Percentiles rank a stretch among this genome's conserved stretches.
phyloP scores from a whole-genome alignment of 768 basidiomycete species.

The Xanthoconium stramineum region DNA sequence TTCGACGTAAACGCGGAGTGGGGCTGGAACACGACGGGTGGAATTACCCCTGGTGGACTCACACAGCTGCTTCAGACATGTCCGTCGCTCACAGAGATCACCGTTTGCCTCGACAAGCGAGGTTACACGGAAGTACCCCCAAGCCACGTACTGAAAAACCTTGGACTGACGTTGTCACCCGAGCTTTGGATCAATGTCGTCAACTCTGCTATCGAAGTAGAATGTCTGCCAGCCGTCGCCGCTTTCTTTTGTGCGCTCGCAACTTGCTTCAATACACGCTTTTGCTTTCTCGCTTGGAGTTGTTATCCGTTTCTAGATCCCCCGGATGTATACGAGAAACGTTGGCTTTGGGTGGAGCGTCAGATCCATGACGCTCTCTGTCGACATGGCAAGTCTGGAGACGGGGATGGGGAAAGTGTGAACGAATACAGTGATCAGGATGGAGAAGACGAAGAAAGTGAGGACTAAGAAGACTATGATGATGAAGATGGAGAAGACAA shows the following conservation, averaged over 20 bases:
- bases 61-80: background rate
- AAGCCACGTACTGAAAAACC: too few species aligned
- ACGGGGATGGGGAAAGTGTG: too few species aligned
- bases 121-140: background rate
- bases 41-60: background rate
- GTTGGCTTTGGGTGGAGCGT: background rate
- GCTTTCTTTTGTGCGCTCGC: background rate
- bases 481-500: too few species aligned
- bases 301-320: too few species aligned
- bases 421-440: too few species aligned
- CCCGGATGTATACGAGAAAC: background rate
- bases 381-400: too few species aligned
- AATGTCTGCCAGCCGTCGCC: background rate
- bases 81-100: background rate
- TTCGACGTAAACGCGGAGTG: background rate
- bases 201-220: background rate
- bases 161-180: too few species aligned
- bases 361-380: background rate
- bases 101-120: background rate
- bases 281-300: background rate
- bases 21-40: background rate
- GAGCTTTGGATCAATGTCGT: background rate
- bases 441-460: too few species aligned
- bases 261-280: background rate
- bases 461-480: too few species aligned